phyloP scores from a whole-genome alignment of 805 yeast genomes.

The Pichia pseudocactophila region DNA sequence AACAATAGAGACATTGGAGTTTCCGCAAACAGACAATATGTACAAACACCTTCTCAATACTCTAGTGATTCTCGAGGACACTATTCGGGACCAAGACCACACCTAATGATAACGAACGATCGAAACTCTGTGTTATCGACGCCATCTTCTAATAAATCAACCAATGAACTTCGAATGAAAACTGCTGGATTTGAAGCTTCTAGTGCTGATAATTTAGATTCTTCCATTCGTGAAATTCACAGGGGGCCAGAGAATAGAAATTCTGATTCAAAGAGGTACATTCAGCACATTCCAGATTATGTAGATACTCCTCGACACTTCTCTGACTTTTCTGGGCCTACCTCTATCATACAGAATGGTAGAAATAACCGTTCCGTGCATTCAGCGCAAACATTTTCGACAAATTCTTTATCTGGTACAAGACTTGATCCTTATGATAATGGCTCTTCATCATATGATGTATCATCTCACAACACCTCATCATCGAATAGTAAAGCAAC shows the following conservation, averaged over 20 bases:
- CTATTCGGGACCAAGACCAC: slow-evolving; percentile 6
- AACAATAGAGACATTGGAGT: no score
- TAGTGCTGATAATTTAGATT: slow-evolving; percentile 5
- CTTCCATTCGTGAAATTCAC: slow-evolving; percentile 24
- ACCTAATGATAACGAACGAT: slow-evolving; percentile 23
- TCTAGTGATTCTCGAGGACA: not conserved
- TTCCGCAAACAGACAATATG: not conserved
- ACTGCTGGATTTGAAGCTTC: slow-evolving; percentile 4
- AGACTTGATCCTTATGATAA: no score
- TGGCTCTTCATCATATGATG: no score
- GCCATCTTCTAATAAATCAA: slow-evolving; percentile 4
- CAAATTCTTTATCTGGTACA: no score
- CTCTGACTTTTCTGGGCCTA: not conserved
- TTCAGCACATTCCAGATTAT: slow-evolving; percentile 9
- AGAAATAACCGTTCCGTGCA: no score
- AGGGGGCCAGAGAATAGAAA: slow-evolving; percentile 26
- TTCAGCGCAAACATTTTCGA: no score
- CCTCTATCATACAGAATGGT: no score
- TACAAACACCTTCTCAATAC: not conserved
- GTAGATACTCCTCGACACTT: slow-evolving; percentile 6
- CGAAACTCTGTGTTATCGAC: slow-evolving; percentile 13
- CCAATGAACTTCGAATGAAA: slow-evolving; percentile 7
- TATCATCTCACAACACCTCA: no score
- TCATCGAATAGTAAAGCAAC: no score
- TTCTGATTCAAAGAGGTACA: slow-evolving; percentile 8